Conservation (phyloP, 768 basidiomycete species). For the Calocera cornea region DNA sequence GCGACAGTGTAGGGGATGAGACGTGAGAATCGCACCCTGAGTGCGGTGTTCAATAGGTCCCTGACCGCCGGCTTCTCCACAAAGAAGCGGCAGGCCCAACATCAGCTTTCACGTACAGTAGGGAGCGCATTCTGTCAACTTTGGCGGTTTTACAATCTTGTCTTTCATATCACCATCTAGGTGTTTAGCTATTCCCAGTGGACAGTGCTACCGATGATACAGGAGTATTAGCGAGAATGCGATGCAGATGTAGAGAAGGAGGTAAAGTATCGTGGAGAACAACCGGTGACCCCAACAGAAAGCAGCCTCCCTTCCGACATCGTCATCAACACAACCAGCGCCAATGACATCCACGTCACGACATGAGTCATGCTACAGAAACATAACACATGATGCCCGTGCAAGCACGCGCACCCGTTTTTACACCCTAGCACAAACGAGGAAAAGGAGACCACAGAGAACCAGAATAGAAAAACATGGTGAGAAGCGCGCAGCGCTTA, state of each 20-base stretch:
- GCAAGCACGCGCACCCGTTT: neutral
- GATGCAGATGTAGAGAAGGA: neutral
- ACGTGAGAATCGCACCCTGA: neutral
- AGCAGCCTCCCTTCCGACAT: neutral
- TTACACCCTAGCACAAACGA: neutral
- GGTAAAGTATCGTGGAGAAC: neutral
- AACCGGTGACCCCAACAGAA: conserved; percentile 2
- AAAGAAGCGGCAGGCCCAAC: neutral
- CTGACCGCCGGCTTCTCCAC: no score
- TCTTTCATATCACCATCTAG: conserved; percentile 2
- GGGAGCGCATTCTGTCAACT: no score
- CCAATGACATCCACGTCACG: conserved; percentile 1
- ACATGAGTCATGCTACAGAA: conserved; percentile 1
- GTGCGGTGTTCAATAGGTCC: neutral
- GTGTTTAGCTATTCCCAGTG: conserved; percentile 2
- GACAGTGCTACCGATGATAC: conserved; percentile 1
- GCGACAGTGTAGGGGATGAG: no score
- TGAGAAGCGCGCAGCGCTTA: neutral
- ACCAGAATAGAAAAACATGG: conserved; percentile 3
- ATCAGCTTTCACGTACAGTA: no score
- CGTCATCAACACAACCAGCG: neutral
- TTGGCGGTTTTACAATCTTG: neutral
- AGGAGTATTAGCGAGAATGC: neutral
- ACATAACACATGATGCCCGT: neutral
- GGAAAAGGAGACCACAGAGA: neutral